Evolutionary conservation across 768 basidiomycete genomes (phyloP).

Genomic region (Kwoniella sp.): DNA sequence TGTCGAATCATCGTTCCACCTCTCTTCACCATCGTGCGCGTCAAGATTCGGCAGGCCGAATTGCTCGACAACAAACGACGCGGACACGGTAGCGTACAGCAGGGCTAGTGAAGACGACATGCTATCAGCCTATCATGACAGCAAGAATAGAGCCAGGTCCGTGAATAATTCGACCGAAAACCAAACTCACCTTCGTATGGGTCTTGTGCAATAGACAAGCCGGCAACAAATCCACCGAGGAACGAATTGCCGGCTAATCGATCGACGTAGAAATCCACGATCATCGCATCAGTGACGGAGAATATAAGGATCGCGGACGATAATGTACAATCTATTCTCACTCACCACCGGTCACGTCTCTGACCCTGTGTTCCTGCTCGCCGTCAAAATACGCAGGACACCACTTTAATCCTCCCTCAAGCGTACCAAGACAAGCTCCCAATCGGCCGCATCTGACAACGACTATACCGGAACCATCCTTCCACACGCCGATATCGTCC

Average conservation of each 20-base stretch:
- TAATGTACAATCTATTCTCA: too few species aligned
- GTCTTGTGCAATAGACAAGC: slow-evolving; percentile 29
- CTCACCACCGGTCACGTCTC: slow-evolving; percentile 49
- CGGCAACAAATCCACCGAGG: slow-evolving; percentile 47
- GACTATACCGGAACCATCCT: slow-evolving; percentile 30
- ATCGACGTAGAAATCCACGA: not conserved
- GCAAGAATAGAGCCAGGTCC: too few species aligned
- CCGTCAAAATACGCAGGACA: slow-evolving; percentile 39
- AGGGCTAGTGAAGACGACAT: slow-evolving; percentile 26
- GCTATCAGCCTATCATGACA: not conserved
- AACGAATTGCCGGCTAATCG: slow-evolving; percentile 47
- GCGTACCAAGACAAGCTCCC: slow-evolving; percentile 41
- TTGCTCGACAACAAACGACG: slow-evolving; percentile 49
- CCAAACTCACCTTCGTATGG: slow-evolving; percentile 43
- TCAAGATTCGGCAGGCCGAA: slow-evolving; percentile 35
- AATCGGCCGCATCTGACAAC: slow-evolving; percentile 41
- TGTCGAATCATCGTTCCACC: slow-evolving; percentile 43
- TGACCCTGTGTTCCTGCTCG: slow-evolving; percentile 28
- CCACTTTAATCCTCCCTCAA: slow-evolving; percentile 36
- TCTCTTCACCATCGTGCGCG: slow-evolving; percentile 12
- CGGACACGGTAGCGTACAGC: slow-evolving; percentile 45
- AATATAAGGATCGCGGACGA: too few species aligned
- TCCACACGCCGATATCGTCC: slow-evolving; percentile 34
- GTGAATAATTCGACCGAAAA: too few species aligned
- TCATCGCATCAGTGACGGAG: too few species aligned